Evolutionary conservation across 2,329 filamentous ascomycete species (phyloP).

Genomic region (Ophiobolus disseminans): DNA sequence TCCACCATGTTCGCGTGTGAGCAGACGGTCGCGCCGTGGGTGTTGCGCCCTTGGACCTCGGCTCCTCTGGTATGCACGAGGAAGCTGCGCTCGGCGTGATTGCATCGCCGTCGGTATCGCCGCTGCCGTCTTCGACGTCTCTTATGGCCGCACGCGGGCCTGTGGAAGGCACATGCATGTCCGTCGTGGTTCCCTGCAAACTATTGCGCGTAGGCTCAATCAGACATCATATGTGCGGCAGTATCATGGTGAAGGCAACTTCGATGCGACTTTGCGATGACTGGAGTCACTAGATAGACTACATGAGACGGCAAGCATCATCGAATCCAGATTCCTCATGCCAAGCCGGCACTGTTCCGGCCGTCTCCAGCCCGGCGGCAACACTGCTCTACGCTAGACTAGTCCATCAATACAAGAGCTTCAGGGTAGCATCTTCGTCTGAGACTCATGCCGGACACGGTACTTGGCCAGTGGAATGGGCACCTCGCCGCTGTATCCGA

Average conservation of each 20-base stretch:
- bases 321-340: constrained; percentile 3
- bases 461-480: constrained; percentile 53
- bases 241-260: constrained; percentile 13
- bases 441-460: constrained; percentile 41
- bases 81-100: constrained; percentile 6
- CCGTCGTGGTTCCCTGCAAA: too few relatives aligned
- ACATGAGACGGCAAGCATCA: constrained; percentile 3
- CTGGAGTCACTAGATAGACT: too few relatives aligned
- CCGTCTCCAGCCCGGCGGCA: too few relatives aligned
- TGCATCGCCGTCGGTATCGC: constrained; percentile 3
- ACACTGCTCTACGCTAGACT: too few relatives aligned
- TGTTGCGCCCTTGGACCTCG: constrained; percentile 8
- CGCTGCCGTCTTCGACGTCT: constrained; percentile 16
- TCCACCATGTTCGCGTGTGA: constrained; percentile 20
- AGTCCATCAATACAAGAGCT: not conserved
- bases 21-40: too few relatives aligned
- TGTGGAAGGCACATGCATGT: constrained; percentile 5
- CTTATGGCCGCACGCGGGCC: constrained; percentile 3
- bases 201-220: not conserved
- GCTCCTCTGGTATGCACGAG: not conserved
- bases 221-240: not conserved
- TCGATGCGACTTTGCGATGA: too few relatives aligned
- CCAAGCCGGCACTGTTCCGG: constrained; percentile 9
- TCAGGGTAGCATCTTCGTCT: constrained; percentile 46
- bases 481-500: constrained; percentile 59